phyloP scores from a whole-genome alignment of 208 protist genomes.

The Tritrichomonas foetus region DNA sequence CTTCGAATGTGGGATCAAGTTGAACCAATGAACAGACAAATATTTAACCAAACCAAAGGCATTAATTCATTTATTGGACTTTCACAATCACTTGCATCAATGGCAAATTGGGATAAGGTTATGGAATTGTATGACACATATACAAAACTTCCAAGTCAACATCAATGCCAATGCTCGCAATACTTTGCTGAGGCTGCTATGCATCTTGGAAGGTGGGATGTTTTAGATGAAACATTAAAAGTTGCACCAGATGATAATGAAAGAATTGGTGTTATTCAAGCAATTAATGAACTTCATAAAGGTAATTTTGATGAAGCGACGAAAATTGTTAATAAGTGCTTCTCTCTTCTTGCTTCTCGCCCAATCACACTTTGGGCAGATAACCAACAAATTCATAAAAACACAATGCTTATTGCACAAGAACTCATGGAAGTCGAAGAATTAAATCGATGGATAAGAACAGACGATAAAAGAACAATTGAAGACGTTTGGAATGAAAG shows the following conservation, averaged over 20 bases:
- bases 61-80: neutral
- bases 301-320: neutral
- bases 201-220: neutral
- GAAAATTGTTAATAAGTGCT: neutral
- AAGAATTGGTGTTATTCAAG: neutral
- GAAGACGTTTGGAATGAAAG: slow-evolving; percentile 21
- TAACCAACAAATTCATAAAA: neutral
- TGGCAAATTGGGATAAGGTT: neutral
- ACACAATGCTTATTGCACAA: neutral
- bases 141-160: neutral
- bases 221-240: neutral
- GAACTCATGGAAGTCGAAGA: neutral
- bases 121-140: neutral
- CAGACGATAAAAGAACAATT: neutral
- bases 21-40: neutral
- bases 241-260: neutral
- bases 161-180: neutral
- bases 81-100: neutral
- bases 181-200: neutral
- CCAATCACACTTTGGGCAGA: neutral
- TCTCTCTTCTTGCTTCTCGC: neutral
- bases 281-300: neutral
- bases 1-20: slow-evolving; percentile 10
- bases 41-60: neutral
- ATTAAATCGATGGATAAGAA: neutral